phyloP scores from a whole-genome alignment of 2,329 filamentous ascomycete species.

The Eurotiales sp. region DNA sequence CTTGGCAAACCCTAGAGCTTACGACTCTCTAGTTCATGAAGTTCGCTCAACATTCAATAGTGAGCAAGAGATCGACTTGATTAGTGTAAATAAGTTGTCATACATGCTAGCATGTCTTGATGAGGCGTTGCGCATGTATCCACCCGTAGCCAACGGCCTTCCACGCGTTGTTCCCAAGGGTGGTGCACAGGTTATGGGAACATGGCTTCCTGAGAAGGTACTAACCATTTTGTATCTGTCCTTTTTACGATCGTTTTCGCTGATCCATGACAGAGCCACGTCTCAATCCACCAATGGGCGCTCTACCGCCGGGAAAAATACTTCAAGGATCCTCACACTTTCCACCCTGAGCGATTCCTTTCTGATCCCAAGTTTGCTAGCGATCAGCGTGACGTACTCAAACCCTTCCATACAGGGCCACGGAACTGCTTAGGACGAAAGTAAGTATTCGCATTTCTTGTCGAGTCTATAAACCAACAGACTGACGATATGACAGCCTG shows the following conservation, averaged over 20 bases:
- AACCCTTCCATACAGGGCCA: constrained; percentile 49
- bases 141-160: constrained; percentile 25
- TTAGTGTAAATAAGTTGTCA: constrained; percentile 24
- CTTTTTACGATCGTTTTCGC: not conserved
- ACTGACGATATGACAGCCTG: constrained; percentile 31
- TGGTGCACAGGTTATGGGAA: constrained; percentile 19
- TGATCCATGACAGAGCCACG: constrained; percentile 32
- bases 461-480: not conserved
- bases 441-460: constrained; percentile 27
- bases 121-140: constrained; percentile 43
- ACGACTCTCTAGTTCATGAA: constrained; percentile 35
- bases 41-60: constrained; percentile 35
- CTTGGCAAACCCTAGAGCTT: constrained; percentile 27
- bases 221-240: not conserved
- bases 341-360: constrained; percentile 44
- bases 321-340: constrained; percentile 46
- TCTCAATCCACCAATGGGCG: constrained; percentile 45
- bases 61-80: constrained; percentile 39
- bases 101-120: constrained; percentile 44
- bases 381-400: constrained; percentile 44
- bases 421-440: constrained; percentile 52
- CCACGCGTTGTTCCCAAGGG: constrained; percentile 21
- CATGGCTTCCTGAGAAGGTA: constrained; percentile 21
- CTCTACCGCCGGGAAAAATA: constrained; percentile 43
- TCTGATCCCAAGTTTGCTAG: constrained; percentile 28